A percentile compares a stretch with the other conserved stretches of the same genome.
phyloP scores from a whole-genome alignment of 805 yeast species.

The Lachancea lanzarotensis region DNA sequence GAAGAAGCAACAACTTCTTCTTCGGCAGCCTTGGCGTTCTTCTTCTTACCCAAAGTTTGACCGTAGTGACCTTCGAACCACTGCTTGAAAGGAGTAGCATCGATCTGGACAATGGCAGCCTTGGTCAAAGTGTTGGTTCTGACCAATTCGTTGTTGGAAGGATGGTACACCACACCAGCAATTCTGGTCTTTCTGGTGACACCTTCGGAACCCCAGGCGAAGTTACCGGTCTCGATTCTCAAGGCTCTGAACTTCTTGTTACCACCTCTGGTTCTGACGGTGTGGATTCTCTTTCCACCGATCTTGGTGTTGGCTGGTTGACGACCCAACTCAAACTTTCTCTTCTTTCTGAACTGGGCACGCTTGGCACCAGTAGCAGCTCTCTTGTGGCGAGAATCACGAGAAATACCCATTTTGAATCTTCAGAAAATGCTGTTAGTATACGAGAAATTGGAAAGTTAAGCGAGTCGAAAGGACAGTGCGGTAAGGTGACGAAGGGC shows the following conservation, averaged over 20 bases:
- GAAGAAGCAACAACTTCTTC: conserved; percentile 64
- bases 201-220: conserved; percentile 99
- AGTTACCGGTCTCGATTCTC: conserved; percentile 98
- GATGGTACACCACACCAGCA: conserved; percentile 96
- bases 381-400: conserved; percentile 99
- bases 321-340: conserved; percentile 99
- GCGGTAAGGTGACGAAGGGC: too few relatives aligned
- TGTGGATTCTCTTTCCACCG: conserved; percentile 97
- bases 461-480: too few relatives aligned
- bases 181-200: conserved; percentile 98
- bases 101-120: conserved; percentile 97
- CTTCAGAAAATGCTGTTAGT: conserved; percentile 7
- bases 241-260: conserved; percentile 99
- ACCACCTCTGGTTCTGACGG: conserved; percentile 99
- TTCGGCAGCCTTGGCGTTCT: conserved; percentile 36
- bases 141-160: conserved; percentile 98
- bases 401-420: conserved; percentile 96
- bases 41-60: conserved; percentile 84
- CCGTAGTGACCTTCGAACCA: conserved; percentile 99
- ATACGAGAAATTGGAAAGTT: neutral
- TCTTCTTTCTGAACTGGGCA: conserved; percentile 99
- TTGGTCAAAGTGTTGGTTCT: conserved; percentile 99
- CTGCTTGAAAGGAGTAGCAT: conserved; percentile 99
- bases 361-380: conserved; percentile 99
- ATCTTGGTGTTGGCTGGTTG: conserved; percentile 99